Base-by-base conservation (phyloP, 495 filamentous ascomycete species). In the Articulospora tetracladia region DNA sequence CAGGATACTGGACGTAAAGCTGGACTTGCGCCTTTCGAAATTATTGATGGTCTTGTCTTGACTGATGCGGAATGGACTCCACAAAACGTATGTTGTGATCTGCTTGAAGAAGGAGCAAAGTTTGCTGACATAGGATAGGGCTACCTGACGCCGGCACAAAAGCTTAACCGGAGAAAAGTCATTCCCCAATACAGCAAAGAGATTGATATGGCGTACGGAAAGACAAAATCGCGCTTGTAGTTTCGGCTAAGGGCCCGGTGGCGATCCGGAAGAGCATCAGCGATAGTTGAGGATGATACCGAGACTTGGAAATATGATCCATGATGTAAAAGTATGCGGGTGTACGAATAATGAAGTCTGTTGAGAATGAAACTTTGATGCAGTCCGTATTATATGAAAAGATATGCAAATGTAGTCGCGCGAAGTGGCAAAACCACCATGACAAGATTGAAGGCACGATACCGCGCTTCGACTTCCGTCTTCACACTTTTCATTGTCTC, bases 31-130 rank as follows among this genome's bases (percentile, higher is more conserved):
- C 85, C 88, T 22, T 90, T 94, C 62, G 93, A 98, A 76, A 90
- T 97, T 52, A 87, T 98, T 66, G 86, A 89, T 59, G 93, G 92
- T 62, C 91, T 97, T 17, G 91, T 96, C 4, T 71, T 98, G 67
- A 88, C 90, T 1, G 92, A 96, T 59, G 91, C 95, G 73, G 93
- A 98, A 72, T 98, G 93, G 93, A 96, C 88, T 25, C 87, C 91
- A 41, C 88, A 93, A 55, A 97, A 95, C 74, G 93, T 95, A 79
- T 84, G 91, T 80, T 48, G 12, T 26, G 20, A 56, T 44, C 17
- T 59, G 17, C 36, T 2, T 25, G 25, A 13, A 17, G 51, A 55
- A 13, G n/a, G 17, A 25, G 49, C 26, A 19, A 17, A 17, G 1
- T 19, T 44, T 23, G 68, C 70, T 60, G 72, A 60, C 41, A 17